Percentiles rank a stretch among this genome's conserved stretches.
phyloP scores from a whole-genome alignment of 805 yeast species.

The Jamesozyma rosinii region DNA sequence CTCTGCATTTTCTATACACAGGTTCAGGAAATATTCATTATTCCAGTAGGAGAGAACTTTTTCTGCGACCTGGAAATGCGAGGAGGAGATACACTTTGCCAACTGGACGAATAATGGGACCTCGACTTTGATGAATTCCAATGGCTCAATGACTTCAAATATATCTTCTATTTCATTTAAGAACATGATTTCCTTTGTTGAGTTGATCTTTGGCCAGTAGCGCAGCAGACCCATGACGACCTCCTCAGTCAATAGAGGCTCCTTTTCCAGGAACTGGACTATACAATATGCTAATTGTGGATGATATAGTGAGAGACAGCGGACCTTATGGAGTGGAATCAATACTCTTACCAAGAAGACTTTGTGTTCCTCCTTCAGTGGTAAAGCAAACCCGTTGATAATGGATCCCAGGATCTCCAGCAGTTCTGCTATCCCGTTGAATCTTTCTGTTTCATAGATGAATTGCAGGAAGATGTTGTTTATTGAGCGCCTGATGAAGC shows the following conservation, averaged over 20 bases:
- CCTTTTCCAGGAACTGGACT: constrained; percentile 92
- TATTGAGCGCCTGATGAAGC: constrained; percentile 84
- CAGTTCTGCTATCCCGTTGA: constrained; percentile 91
- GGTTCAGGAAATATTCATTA: constrained; percentile 82
- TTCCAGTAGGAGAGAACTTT: constrained; percentile 91
- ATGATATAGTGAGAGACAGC: constrained; percentile 81
- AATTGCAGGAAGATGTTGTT: constrained; percentile 88
- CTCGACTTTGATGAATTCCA: constrained; percentile 83
- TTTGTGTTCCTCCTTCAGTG: constrained; percentile 94
- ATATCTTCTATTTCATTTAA: constrained; percentile 93
- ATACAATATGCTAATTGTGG: constrained; percentile 96
- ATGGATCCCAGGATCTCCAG: constrained; percentile 92
- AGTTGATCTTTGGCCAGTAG: constrained; percentile 93
- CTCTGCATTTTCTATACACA: constrained; percentile 87
- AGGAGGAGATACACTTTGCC: constrained; percentile 85
- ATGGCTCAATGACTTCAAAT: constrained; percentile 90
- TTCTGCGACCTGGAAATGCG: constrained; percentile 96
- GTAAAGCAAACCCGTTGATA: constrained; percentile 95
- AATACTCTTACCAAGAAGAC: constrained; percentile 77
- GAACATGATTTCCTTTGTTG: constrained; percentile 93
- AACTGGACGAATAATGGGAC: constrained; percentile 90
- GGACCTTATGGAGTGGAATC: constrained; percentile 86
- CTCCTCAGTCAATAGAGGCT: constrained; percentile 84
- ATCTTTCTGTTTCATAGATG: constrained; percentile 88
- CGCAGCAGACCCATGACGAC: constrained; percentile 89